These are phyloP conservation scores for Xylaria grammica DNA, from an alignment of 495 filamentous ascomycete species.

Conservation along the genomic window DNA sequence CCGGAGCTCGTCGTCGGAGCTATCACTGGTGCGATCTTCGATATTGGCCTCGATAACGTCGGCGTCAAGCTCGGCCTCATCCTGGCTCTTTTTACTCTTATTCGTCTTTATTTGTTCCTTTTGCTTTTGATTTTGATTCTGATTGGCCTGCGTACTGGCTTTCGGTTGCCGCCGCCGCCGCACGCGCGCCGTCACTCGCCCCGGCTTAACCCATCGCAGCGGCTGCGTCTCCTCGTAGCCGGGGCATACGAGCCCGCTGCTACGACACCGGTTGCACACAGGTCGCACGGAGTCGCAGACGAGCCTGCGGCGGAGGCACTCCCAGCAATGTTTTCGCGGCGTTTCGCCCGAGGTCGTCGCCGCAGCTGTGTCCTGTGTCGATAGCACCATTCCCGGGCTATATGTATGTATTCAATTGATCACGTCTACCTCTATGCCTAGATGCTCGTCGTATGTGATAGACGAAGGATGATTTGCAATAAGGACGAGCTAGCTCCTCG, in stretches of 20 bases:
- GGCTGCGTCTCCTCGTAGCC: conserved; percentile 39
- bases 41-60: neutral
- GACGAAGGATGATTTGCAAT: neutral
- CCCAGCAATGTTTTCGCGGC: conserved; percentile 42
- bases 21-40: neutral
- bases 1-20: neutral
- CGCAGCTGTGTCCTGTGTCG: neutral
- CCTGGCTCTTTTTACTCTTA: neutral
- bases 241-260: conserved; percentile 35
- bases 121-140: too few relatives aligned
- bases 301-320: conserved; percentile 43
- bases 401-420: neutral
- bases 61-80: neutral
- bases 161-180: conserved; percentile 11
- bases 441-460: neutral
- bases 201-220: conserved; percentile 38
- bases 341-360: neutral
- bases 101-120: too few relatives aligned
- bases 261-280: conserved; percentile 36
- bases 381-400: neutral
- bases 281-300: conserved; percentile 42
- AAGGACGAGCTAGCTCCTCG: neutral
- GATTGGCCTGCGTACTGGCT: too few relatives aligned
- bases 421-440: too few relatives aligned
- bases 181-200: conserved; percentile 33